Conservation (phyloP, 257 asterid species). For the Prunella vulgaris region DNA sequence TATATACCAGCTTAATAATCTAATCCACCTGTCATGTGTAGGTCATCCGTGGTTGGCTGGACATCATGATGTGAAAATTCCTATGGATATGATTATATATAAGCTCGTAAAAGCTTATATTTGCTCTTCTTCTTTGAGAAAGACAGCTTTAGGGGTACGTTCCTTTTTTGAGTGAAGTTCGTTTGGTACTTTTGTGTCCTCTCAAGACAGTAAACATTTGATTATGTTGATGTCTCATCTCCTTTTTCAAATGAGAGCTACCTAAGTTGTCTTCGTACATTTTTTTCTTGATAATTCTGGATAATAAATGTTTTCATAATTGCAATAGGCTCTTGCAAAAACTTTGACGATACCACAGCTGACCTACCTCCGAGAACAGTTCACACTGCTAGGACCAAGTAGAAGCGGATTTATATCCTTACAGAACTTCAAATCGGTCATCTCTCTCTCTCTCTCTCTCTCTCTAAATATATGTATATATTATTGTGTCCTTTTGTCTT, state of each 20-base stretch:
- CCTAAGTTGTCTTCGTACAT: not conserved
- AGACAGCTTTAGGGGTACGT: conserved; percentile 82
- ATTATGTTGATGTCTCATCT: no score
- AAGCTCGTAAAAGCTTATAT: conserved; percentile 82
- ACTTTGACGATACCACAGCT: conserved; percentile 73
- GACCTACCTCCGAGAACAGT: conserved; percentile 88
- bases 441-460: conserved; percentile 21
- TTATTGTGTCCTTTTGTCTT: not conserved
- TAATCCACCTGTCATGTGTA: conserved; percentile 21
- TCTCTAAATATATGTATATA: not conserved
- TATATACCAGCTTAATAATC: not conserved
- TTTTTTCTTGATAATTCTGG: not conserved
- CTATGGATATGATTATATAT: conserved; percentile 77
- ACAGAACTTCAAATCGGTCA: conserved; percentile 66
- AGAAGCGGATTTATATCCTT: conserved; percentile 73
- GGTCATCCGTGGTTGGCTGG: conserved; percentile 99
- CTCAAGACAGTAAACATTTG: not conserved
- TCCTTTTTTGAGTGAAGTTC: no score
- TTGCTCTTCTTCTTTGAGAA: conserved; percentile 80
- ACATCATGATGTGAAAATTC: conserved; percentile 70
- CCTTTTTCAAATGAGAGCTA: not conserved
- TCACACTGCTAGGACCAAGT: conserved; percentile 73
- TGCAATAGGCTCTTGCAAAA: conserved; percentile 78
- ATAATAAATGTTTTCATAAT: not conserved
- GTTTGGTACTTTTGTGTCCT: no score